Evolutionary conservation across 2,329 filamentous ascomycete genomes (phyloP).

Genomic region (Ascocoryne sarcoides): DNA sequence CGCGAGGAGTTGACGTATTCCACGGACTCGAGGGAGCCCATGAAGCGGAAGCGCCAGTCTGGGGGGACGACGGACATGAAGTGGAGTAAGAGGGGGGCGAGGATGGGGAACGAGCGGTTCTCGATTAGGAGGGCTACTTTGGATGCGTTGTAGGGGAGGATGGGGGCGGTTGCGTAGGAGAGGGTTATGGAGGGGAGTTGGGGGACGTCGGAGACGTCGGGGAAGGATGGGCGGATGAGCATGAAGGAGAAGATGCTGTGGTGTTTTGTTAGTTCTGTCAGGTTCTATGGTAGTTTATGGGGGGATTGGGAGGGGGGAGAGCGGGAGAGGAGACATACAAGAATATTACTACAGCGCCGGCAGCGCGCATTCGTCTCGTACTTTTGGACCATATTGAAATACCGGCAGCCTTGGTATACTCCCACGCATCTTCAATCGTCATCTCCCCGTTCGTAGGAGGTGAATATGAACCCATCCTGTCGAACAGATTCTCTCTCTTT

Average conservation of each 20-base stretch:
- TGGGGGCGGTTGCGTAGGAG: constrained; percentile 12
- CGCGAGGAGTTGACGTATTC: constrained; percentile 35
- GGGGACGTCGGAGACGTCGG: constrained; percentile 12
- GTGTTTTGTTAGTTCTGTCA: neutral
- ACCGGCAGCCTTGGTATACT: constrained; percentile 14
- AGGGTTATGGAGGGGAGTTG: constrained; percentile 17
- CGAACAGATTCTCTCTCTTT: too few species aligned
- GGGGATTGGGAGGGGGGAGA: neutral
- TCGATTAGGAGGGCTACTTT: constrained; percentile 46
- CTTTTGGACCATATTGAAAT: constrained; percentile 24
- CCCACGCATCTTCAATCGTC: constrained; percentile 26
- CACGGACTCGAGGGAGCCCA: constrained; percentile 41
- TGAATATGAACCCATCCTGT: too few species aligned
- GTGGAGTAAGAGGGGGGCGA: constrained; percentile 46
- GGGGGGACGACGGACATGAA: constrained; percentile 48
- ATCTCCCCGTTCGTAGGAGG: constrained; percentile 15
- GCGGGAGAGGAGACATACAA: constrained; percentile 14
- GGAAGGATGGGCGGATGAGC: constrained; percentile 19
- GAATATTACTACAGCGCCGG: constrained; percentile 19
- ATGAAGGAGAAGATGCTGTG: constrained; percentile 17
- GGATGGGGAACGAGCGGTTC: constrained; percentile 38
- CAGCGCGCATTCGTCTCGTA: constrained; percentile 23
- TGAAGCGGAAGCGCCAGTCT: constrained; percentile 49
- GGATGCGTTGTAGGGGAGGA: constrained; percentile 19
- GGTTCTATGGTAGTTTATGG: neutral